Base-by-base conservation (phyloP, 805 yeast genomes). In the Lachancea dasiensis region DNA sequence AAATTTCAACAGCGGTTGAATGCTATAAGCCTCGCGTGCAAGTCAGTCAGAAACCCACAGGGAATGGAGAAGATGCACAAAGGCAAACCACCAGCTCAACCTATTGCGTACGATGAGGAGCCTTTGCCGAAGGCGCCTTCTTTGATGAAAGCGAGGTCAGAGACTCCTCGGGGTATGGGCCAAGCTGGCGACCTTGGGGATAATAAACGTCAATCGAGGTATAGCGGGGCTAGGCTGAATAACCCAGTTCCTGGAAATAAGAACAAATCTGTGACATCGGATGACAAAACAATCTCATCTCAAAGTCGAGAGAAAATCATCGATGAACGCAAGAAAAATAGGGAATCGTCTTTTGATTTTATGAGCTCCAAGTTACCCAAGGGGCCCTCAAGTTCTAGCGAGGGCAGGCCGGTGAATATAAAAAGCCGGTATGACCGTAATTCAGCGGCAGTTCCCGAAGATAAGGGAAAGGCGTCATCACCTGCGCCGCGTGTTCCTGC, bases 31-130 rank as follows among this genome's bases (percentile, higher is more conserved):
- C 15, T 10, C 10, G 41, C 41, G 7, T 38, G 41, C 13, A 27
- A 27, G n/a, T 31, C 37, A 6, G 25, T 28, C 8, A 31, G 32
- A 14, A 38, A 33, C 21, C 41, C 37, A 6, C 19, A 15, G 21
- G 18, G 30, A 8, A 13, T 13, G 15, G 22, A 29, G 21, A 34
- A 26, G 19, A 20, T 13, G n/a, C 11, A 7, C n/a, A 17, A 18
- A 13, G 28, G 28, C 7, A 35, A 33, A 17, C 9, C 15, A 3
- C 32, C 10, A 5, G 3, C 33, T 11, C 33, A 19, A 6, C 17
- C 25, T 4, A 25, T 37, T 15, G 40, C 27, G 9, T 37, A 37
- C 17, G 40, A 31, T 13, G 36, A 37, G 16, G 40, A 37, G 21
- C 31, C 32, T 22, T 7, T 13, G 8, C n/a, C 32, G 10, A 14